Conservation (phyloP, 495 filamentous ascomycete species). For the Eremomyces bilateralis region DNA sequence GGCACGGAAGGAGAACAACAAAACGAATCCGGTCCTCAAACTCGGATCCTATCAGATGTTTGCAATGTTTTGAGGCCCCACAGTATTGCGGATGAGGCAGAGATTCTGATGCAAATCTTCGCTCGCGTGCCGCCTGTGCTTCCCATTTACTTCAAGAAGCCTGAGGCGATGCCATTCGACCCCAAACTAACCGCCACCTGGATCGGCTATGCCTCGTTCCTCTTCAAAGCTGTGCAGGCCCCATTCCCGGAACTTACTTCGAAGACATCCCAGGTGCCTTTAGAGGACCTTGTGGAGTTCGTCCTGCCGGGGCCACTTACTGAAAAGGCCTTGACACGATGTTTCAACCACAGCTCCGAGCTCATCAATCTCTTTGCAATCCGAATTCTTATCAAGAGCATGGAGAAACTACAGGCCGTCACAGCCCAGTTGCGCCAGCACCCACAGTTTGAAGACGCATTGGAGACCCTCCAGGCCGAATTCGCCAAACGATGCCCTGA, state of each 20-base stretch:
- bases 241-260: conserved; percentile 62
- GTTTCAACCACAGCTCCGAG: conserved; percentile 49
- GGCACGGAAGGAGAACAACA: conserved; percentile 25
- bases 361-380: conserved; percentile 68
- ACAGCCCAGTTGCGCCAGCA: conserved; percentile 20
- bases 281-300: too few relatives aligned
- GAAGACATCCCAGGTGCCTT: too few relatives aligned
- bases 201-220: conserved; percentile 76
- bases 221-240: conserved; percentile 54
- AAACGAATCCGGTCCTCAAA: too few relatives aligned
- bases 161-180: conserved; percentile 64
- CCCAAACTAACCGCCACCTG: conserved; percentile 80
- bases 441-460: conserved; percentile 40
- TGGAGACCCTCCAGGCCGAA: conserved; percentile 38
- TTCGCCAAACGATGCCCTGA: conserved; percentile 61
- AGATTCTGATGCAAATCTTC: conserved; percentile 63
- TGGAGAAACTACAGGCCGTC: conserved; percentile 50
- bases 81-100: conserved; percentile 55
- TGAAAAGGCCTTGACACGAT: conserved; percentile 52
- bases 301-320: conserved; percentile 68
- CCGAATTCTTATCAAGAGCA: conserved; percentile 50
- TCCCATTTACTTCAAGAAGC: conserved; percentile 61
- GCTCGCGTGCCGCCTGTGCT: conserved; percentile 62
- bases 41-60: conserved; percentile 12
- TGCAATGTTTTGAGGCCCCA: conserved; percentile 49